A percentile compares a stretch with the other conserved stretches of the same genome.
These are phyloP conservation scores for Cyberlindnera mississippiensis DNA, from an alignment of 805 yeast species.

Conservation along the genomic window DNA sequence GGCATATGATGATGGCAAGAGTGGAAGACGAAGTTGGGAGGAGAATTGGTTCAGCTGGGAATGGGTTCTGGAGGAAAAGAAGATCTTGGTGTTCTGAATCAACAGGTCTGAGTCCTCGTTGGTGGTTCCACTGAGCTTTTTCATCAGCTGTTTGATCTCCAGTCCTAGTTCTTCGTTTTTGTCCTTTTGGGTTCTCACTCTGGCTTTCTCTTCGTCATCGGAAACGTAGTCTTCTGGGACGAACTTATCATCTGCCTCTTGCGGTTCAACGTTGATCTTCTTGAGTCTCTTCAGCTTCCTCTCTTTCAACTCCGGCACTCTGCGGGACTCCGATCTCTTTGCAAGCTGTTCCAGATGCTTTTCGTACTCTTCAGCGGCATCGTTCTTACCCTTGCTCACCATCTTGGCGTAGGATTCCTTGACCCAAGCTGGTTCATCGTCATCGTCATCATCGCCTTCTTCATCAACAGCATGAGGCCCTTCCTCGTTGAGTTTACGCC, in stretches of 20 bases:
- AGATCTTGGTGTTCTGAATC: slow-evolving; percentile 44
- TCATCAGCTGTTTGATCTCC: slow-evolving; percentile 48
- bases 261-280: slow-evolving; percentile 23
- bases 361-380: slow-evolving; percentile 33
- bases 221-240: slow-evolving; percentile 37
- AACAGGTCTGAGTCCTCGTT: slow-evolving; percentile 20
- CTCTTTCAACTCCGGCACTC: slow-evolving; percentile 9
- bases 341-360: slow-evolving; percentile 30
- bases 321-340: slow-evolving; percentile 14
- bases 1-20: slow-evolving; percentile 57
- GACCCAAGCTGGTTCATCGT: slow-evolving; percentile 73
- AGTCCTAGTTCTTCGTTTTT: slow-evolving; percentile 34
- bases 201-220: slow-evolving; percentile 25
- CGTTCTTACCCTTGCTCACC: slow-evolving; percentile 23
- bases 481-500: slow-evolving; percentile 6
- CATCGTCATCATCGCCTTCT: slow-evolving; percentile 30
- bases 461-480: neutral
- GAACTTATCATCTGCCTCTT: slow-evolving; percentile 36
- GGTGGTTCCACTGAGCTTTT: slow-evolving; percentile 34
- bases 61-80: slow-evolving; percentile 83
- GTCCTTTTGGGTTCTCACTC: slow-evolving; percentile 15
- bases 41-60: slow-evolving; percentile 83
- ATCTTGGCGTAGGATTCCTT: slow-evolving; percentile 35
- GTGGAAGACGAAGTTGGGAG: slow-evolving; percentile 59
- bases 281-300: slow-evolving; percentile 18